Evolutionary conservation across 352 stramenopile genomes (phyloP).

Genomic region (Albugo candida): DNA sequence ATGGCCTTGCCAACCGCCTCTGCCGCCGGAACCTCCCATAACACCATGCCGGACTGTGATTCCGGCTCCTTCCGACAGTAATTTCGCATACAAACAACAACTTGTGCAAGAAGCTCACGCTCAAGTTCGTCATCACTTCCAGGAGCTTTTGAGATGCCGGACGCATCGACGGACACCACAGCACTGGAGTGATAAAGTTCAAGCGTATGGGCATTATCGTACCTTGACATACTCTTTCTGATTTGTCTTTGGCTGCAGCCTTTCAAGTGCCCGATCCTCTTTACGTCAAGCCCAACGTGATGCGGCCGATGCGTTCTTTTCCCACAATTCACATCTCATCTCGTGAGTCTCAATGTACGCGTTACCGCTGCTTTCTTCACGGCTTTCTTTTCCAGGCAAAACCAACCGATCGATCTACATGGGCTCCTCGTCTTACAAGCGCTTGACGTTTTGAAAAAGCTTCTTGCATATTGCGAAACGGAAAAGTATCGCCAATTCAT

Average conservation of each 20-base stretch:
- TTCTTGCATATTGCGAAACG: constrained; percentile 32
- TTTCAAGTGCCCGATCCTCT: constrained; percentile 23
- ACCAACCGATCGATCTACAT: constrained; percentile 38
- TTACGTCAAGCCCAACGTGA: constrained; percentile 40
- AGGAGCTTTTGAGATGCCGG: constrained; percentile 35
- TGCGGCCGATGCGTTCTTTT: constrained; percentile 40
- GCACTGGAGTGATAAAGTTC: constrained; percentile 26
- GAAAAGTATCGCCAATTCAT: constrained; percentile 39
- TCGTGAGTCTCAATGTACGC: constrained; percentile 9
- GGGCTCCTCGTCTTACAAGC: constrained; percentile 47
- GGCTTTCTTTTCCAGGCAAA: constrained; percentile 8
- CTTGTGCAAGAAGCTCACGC: constrained; percentile 22
- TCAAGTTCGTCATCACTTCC: constrained; percentile 32
- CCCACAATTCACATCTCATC: constrained; percentile 23
- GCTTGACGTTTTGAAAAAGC: constrained; percentile 28
- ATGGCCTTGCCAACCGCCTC: not conserved
- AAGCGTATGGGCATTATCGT: not conserved
- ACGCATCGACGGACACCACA: constrained; percentile 28
- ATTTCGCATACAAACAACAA: not conserved
- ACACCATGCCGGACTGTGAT: not conserved
- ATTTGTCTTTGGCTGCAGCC: constrained; percentile 11
- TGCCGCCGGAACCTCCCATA: not conserved
- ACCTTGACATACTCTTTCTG: not conserved
- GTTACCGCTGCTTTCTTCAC: constrained; percentile 4
- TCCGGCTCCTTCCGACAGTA: not conserved